Conservation (phyloP, 2,329 filamentous ascomycete genomes). For the Pestalotiopsis fici region DNA sequence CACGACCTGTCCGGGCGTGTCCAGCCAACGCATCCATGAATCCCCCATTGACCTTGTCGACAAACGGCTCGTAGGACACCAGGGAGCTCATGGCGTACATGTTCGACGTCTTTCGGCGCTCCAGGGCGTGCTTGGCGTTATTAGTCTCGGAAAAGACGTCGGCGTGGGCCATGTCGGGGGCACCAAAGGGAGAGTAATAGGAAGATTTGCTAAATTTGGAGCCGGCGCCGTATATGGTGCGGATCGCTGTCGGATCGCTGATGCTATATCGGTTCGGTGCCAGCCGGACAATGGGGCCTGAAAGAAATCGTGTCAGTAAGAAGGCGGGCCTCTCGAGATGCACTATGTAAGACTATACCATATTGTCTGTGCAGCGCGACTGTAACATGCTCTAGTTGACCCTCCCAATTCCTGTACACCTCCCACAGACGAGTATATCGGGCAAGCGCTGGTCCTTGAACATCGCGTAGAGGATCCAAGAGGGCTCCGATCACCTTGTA, state of each 20-base stretch:
- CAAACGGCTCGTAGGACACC: conserved; percentile 33
- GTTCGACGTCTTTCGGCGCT: conserved; percentile 25
- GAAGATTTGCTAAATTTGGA: conserved; percentile 32
- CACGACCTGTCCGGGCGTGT: conserved; percentile 11
- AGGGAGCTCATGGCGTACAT: conserved; percentile 33
- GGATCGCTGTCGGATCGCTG: conserved; percentile 38
- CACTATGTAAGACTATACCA: conserved; percentile 13
- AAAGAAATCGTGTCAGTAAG: neutral
- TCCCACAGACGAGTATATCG: conserved; percentile 40
- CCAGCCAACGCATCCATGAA: conserved; percentile 27
- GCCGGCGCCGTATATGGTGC: conserved; percentile 41
- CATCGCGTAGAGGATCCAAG: neutral
- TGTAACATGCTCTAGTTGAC: conserved; percentile 28
- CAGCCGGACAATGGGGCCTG: conserved; percentile 43
- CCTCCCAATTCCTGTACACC: conserved; percentile 24
- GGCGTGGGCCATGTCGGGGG: neutral
- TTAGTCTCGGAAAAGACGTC: conserved; percentile 29
- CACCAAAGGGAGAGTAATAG: conserved; percentile 30
- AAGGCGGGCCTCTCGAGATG: no score
- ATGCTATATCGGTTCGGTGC: conserved; percentile 49
- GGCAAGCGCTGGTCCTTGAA: conserved; percentile 40
- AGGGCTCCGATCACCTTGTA: neutral
- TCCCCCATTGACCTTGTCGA: conserved; percentile 31
- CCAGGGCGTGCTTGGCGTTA: conserved; percentile 24
- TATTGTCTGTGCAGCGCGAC: conserved; percentile 28